These are phyloP conservation scores for Tolypocladium sp. DNA, from an alignment of 2,329 filamentous ascomycete species.

Conservation along the genomic window DNA sequence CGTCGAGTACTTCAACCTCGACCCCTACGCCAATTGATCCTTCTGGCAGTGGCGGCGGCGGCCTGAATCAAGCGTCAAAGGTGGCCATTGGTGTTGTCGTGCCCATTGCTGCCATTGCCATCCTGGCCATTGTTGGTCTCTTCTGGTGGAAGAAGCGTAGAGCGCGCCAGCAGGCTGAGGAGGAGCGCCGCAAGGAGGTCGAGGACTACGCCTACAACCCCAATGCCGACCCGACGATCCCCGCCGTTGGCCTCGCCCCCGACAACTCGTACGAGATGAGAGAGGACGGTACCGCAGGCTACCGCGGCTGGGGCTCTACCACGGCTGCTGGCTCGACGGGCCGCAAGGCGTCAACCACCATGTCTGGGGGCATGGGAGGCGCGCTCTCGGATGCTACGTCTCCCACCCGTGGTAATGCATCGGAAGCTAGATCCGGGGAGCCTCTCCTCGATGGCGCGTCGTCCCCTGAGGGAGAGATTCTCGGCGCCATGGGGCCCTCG, in stretches of 20 bases:
- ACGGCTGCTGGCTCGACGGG: slow-evolving; percentile 58
- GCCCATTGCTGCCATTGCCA: slow-evolving; percentile 77
- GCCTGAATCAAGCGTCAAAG: slow-evolving; percentile 54
- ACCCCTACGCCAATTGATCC: slow-evolving; percentile 19
- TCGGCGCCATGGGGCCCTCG: slow-evolving; percentile 72
- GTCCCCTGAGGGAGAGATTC: slow-evolving; percentile 68
- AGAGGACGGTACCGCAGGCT: slow-evolving; percentile 68
- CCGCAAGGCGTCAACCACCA: slow-evolving; percentile 80
- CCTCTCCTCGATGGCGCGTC: slow-evolving; percentile 41
- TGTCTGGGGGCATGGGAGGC: slow-evolving; percentile 64
- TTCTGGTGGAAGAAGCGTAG: slow-evolving; percentile 87
- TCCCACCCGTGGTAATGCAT: slow-evolving; percentile 53
- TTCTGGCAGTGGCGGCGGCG: slow-evolving; percentile 22
- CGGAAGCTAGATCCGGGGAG: slow-evolving; percentile 63
- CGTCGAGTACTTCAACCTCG: slow-evolving; percentile 15
- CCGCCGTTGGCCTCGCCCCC: slow-evolving; percentile 32
- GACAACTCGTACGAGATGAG: slow-evolving; percentile 63
- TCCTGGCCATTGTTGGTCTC: slow-evolving; percentile 67
- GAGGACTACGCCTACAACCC: slow-evolving; percentile 97
- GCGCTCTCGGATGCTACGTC: slow-evolving; percentile 69
- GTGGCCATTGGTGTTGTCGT: slow-evolving; percentile 93
- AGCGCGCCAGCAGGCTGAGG: slow-evolving; percentile 73
- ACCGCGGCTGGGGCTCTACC: slow-evolving; percentile 89
- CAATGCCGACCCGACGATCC: slow-evolving; percentile 83
- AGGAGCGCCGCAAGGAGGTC: slow-evolving; percentile 87